Evolutionary conservation across 1,284 basidiomycete genomes (phyloP), one percentile per base, ranked within the genome.

Genomic region (Cutaneotrichosporon cutaneum): DNA sequence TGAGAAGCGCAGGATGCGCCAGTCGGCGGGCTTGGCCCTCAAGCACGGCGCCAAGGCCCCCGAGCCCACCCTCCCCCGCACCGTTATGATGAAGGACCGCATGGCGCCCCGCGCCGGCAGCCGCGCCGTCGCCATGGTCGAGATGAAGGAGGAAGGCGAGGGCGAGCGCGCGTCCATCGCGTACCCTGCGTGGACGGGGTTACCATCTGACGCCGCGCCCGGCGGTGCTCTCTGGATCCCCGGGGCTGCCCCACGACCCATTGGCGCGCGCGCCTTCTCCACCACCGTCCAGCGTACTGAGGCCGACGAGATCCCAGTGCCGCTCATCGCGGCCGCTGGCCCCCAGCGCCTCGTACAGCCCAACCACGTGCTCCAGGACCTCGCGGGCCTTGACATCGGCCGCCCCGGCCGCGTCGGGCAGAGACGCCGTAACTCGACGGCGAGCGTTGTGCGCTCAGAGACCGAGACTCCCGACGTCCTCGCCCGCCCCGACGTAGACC

Each of bases 311-410:
- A 30, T 42, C 39, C 50, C 45, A 6, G 42, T 51, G 9, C 54
- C 39, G 30, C 42, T 62, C 8, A 65, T 68, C 13, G 45, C 60
- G 11, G 39, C 51, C 33, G 63, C 60, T 2, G 64, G 65, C 2
- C 57, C 55, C 3, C 60, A 64, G 33, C 58, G 67, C 33, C 33
- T 75, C 26, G 66, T 61, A 18, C 70, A 72, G 51, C 68, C 70
- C 42, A 73, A 73, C 58, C 66, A 68, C 32, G 70, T 76, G 0
- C 60, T 74, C 44, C 74, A 74, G 74, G 75, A 77, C 66, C 70
- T 77, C 7, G 76, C 76, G 0, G 76, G 76, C 1, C 60, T 67
- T 30, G 74, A 77, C 65, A 33, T 64, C n/a, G 57, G 67, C 30
- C 64, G 66, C 11, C 61, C 65, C 3, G 61, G 60, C 21, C 59